Evolutionary conservation across 768 basidiomycete species (phyloP).

Genomic region (Clavaria fumosa): DNA sequence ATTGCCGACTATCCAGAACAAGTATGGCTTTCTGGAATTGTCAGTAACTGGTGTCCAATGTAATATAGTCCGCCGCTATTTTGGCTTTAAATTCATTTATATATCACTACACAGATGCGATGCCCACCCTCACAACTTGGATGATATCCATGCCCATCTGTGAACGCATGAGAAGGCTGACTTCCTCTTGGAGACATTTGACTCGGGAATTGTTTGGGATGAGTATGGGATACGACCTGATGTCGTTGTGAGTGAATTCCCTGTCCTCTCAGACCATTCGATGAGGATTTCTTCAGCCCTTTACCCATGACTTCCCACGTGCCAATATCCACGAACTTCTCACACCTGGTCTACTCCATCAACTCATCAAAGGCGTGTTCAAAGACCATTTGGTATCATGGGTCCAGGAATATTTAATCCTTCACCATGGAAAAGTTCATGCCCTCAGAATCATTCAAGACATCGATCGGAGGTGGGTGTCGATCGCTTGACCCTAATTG

Average conservation of each 20-base stretch:
- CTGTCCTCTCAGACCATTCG: not conserved
- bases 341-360: slow-evolving; percentile 22
- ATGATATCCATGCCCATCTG: slow-evolving; percentile 7
- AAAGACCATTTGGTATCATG: slow-evolving; percentile 27
- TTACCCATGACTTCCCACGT: slow-evolving; percentile 19
- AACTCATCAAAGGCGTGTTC: slow-evolving; percentile 27
- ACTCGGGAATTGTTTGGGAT: slow-evolving; percentile 11
- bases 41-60: slow-evolving; percentile 17
- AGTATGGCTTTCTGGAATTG: slow-evolving; percentile 12
- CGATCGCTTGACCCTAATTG: not conserved
- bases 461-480: slow-evolving; percentile 15
- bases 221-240: not conserved
- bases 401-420: slow-evolving; percentile 18
- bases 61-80: slow-evolving; percentile 8
- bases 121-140: slow-evolving; percentile 9
- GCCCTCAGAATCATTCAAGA: slow-evolving; percentile 18
- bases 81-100: not conserved
- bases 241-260: slow-evolving; percentile 1
- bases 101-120: slow-evolving; percentile 6
- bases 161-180: slow-evolving; percentile 15
- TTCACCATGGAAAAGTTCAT: slow-evolving; percentile 8
- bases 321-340: slow-evolving; percentile 23
- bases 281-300: slow-evolving; percentile 17
- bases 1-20: slow-evolving; percentile 19
- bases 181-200: slow-evolving; percentile 14